phyloP scores from a whole-genome alignment of 2,329 filamentous ascomycete species.

The Hypoxylon sp. region DNA sequence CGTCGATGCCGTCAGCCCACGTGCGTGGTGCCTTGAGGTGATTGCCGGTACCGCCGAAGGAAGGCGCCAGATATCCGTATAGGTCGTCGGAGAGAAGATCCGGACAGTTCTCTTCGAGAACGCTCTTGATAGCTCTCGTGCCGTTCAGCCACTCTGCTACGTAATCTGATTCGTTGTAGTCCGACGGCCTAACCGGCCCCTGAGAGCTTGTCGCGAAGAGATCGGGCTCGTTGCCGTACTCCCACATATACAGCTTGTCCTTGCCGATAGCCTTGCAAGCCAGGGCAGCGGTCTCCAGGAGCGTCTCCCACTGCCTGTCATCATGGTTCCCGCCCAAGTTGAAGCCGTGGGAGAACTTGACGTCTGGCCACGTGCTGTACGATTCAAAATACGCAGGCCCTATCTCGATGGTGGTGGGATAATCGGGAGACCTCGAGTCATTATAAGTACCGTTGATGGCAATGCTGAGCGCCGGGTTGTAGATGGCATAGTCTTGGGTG shows the following conservation, averaged over 20 bases:
- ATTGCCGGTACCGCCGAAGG: constrained; percentile 62
- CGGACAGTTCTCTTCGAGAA: constrained; percentile 59
- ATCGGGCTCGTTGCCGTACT: constrained; percentile 72
- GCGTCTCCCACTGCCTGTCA: constrained; percentile 55
- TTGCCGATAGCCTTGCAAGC: constrained; percentile 63
- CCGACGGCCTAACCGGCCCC: constrained; percentile 57
- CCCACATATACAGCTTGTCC: constrained; percentile 63
- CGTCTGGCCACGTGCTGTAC: constrained; percentile 63
- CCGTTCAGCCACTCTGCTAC: constrained; percentile 66
- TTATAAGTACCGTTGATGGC: constrained; percentile 63
- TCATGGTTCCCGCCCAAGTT: constrained; percentile 63
- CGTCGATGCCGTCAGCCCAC: constrained; percentile 63
- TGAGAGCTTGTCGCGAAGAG: constrained; percentile 62
- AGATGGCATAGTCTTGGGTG: constrained; percentile 71
- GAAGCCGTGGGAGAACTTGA: constrained; percentile 68
- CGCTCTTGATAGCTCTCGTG: constrained; percentile 56
- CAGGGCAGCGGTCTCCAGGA: constrained; percentile 62
- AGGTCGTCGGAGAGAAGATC: constrained; percentile 51
- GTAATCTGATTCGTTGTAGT: constrained; percentile 63
- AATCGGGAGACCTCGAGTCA: constrained; percentile 60
- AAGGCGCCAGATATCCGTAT: constrained; percentile 65
- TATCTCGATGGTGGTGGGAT: constrained; percentile 67
- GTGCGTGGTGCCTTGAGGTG: constrained; percentile 58
- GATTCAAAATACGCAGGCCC: constrained; percentile 70
- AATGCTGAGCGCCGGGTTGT: constrained; percentile 59